phyloP scores from a whole-genome alignment of 768 basidiomycete genomes.

The Rhodosporidiobolus sp. region DNA sequence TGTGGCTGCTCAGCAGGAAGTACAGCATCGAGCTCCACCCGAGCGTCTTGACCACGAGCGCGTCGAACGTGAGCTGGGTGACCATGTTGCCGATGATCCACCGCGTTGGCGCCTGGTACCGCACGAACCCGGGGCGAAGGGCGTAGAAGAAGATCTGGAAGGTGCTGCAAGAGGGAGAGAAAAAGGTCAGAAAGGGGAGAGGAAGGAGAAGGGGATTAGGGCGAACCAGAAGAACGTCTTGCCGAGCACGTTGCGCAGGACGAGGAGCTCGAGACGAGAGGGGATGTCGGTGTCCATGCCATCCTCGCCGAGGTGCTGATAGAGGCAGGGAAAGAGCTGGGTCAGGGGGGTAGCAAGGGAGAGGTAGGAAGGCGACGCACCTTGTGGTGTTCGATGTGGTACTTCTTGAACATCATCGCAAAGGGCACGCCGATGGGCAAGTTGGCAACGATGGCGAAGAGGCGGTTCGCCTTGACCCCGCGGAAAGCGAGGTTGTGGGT shows the following conservation, averaged over 20 bases:
- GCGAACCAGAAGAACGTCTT: slow-evolving; percentile 96
- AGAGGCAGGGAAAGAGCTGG: neutral
- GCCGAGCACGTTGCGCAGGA: slow-evolving; percentile 90
- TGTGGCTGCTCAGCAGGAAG: slow-evolving; percentile 83
- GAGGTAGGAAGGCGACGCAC: neutral
- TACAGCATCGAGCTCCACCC: slow-evolving; percentile 62
- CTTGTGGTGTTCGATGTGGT: slow-evolving; percentile 43
- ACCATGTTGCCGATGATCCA: slow-evolving; percentile 83
- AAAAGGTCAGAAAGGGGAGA: neutral
- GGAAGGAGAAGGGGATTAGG: neutral
- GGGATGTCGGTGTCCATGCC: slow-evolving; percentile 95
- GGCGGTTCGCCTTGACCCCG: slow-evolving; percentile 74
- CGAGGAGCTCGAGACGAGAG: slow-evolving; percentile 73
- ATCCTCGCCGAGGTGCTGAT: slow-evolving; percentile 81
- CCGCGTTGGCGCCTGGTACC: slow-evolving; percentile 69
- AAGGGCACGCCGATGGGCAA: slow-evolving; percentile 92
- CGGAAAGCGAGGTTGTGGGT: slow-evolving; percentile 95
- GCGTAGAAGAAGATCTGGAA: slow-evolving; percentile 99
- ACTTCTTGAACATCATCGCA: slow-evolving; percentile 88
- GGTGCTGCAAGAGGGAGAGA: slow-evolving; percentile 57
- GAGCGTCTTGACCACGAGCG: slow-evolving; percentile 53
- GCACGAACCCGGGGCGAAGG: slow-evolving; percentile 87
- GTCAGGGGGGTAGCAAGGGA: neutral
- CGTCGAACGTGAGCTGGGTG: slow-evolving; percentile 69
- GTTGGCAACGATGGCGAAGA: slow-evolving; percentile 85